Conservation (phyloP, 768 basidiomycete species). For the Gloeophyllum trabeum region DNA sequence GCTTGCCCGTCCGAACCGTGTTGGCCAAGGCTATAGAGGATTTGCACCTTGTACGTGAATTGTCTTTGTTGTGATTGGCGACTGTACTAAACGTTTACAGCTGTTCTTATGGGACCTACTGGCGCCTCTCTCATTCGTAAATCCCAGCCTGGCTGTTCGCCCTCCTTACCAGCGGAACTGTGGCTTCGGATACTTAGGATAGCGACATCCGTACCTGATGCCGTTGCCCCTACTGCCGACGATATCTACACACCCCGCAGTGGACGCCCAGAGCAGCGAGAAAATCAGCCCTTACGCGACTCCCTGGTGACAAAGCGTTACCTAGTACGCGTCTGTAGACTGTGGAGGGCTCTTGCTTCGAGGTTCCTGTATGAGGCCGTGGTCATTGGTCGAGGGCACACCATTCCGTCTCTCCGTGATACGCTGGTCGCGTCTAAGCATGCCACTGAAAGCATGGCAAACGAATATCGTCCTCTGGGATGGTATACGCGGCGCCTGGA, state of each 20-base stretch:
- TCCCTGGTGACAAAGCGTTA: slow-evolving; percentile 15
- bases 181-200: not conserved
- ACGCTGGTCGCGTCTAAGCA: slow-evolving; percentile 8
- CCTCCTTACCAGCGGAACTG: not conserved
- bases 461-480: slow-evolving; percentile 13
- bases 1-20: too few species aligned
- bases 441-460: slow-evolving; percentile 3
- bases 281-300: slow-evolving; percentile 4
- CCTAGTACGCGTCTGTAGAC: slow-evolving; percentile 18
- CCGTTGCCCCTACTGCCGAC: not conserved
- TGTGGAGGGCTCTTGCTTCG: slow-evolving; percentile 16
- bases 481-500: slow-evolving; percentile 15
- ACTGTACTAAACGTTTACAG: too few species aligned
- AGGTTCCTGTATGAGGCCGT: slow-evolving; percentile 15
- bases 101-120: too few species aligned
- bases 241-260: not conserved
- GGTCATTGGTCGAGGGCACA: slow-evolving; percentile 10
- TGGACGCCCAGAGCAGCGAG: not conserved
- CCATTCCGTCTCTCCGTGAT: slow-evolving; percentile 10
- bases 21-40: too few species aligned
- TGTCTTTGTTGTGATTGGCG: too few species aligned
- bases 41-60: too few species aligned
- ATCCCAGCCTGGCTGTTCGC: not conserved
- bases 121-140: too few species aligned
- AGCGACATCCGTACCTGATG: not conserved